Evolutionary conservation across 495 filamentous ascomycete genomes (phyloP).

Genomic region (Elaphomyces granulatus): DNA sequence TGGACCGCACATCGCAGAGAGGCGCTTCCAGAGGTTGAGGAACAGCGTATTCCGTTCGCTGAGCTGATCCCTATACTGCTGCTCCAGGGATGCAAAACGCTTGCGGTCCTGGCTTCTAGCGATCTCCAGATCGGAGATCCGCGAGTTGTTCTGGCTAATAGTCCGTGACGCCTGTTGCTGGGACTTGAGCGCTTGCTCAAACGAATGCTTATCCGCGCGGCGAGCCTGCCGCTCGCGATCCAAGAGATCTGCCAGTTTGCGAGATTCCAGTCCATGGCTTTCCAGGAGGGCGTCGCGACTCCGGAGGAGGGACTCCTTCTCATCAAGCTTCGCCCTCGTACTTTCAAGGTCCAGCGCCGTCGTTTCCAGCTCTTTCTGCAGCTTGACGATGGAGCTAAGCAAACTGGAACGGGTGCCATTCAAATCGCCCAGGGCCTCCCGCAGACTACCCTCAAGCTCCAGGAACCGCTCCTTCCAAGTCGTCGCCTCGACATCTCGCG

Average conservation of each 20-base stretch:
- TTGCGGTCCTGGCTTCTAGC: slow-evolving; percentile 57
- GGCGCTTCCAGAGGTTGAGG: slow-evolving; percentile 70
- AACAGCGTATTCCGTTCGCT: slow-evolving; percentile 80
- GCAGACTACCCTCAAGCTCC: slow-evolving; percentile 76
- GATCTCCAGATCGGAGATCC: slow-evolving; percentile 71
- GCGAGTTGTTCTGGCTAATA: slow-evolving; percentile 66
- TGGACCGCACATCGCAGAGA: slow-evolving; percentile 70
- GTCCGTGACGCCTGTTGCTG: slow-evolving; percentile 72
- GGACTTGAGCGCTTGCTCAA: slow-evolving; percentile 74
- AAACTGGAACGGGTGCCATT: slow-evolving; percentile 78
- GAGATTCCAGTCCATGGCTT: slow-evolving; percentile 69
- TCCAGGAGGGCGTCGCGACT: slow-evolving; percentile 90
- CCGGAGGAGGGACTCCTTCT: slow-evolving; percentile 79
- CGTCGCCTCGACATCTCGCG: slow-evolving; percentile 72
- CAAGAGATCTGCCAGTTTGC: slow-evolving; percentile 72
- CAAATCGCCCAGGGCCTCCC: slow-evolving; percentile 69
- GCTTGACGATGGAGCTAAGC: slow-evolving; percentile 70
- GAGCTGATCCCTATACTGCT: slow-evolving; percentile 70
- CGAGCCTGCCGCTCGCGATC: slow-evolving; percentile 83
- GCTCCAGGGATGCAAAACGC: slow-evolving; percentile 57
- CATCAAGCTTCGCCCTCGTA: slow-evolving; percentile 55
- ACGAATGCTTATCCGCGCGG: slow-evolving; percentile 67
- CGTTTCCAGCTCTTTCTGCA: slow-evolving; percentile 76
- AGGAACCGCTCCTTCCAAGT: slow-evolving; percentile 80
- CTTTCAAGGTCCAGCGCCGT: slow-evolving; percentile 69